These are phyloP conservation scores for Colletotrichum tropicale DNA, from an alignment of 2,329 filamentous ascomycete species.

Conservation along the genomic window DNA sequence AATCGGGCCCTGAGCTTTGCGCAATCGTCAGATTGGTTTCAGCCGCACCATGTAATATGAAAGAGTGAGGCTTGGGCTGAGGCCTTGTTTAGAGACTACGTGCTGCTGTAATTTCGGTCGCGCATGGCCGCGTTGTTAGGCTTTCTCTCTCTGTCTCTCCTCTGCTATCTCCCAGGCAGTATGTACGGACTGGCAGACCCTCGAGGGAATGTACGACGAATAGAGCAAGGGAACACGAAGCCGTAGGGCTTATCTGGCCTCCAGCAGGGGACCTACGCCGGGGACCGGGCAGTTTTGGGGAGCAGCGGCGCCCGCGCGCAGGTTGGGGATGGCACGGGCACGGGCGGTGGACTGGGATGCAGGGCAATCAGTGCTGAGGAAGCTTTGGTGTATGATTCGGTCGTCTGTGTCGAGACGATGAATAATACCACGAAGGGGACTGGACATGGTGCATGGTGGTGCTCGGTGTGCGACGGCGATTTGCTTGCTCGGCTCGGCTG, in stretches of 20 bases:
- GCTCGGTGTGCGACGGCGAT: neutral
- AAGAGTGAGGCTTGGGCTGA: neutral
- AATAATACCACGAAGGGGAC: neutral
- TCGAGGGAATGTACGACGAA: neutral
- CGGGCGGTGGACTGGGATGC: neutral
- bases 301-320: neutral
- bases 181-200: neutral
- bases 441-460: neutral
- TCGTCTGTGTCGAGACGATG: neutral
- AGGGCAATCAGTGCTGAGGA: neutral
- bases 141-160: neutral
- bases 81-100: neutral
- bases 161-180: neutral
- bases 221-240: neutral
- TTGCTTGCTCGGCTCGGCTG: neutral
- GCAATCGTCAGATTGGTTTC: neutral
- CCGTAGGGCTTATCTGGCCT: neutral
- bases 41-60: constrained; percentile 4
- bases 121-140: neutral
- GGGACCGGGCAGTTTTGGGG: neutral
- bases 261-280: neutral
- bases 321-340: neutral
- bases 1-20: neutral
- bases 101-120: neutral
- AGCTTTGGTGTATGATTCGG: neutral